These are phyloP conservation scores for Typha latifolia DNA, from an alignment of 176 grass and related monocot genomes.

Conservation along the genomic window DNA sequence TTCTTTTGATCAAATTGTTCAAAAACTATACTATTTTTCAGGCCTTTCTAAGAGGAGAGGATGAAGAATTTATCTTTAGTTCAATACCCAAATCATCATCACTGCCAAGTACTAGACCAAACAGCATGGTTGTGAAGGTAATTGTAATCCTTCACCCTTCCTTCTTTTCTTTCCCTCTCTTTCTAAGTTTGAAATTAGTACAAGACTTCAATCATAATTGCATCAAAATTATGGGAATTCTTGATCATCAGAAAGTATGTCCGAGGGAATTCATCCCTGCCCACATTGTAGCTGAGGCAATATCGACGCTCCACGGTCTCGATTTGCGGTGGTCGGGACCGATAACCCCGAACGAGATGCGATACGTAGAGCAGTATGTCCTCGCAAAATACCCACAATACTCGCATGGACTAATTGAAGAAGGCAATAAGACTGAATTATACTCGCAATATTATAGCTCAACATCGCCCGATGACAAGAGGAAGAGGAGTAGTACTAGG, in stretches of 20 bases:
- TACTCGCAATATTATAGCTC: slow-evolving; percentile 33
- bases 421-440: slow-evolving; percentile 48
- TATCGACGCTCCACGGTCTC: slow-evolving; percentile 51
- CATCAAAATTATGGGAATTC: neutral
- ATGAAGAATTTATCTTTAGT: slow-evolving; percentile 17
- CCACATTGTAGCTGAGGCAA: slow-evolving; percentile 62
- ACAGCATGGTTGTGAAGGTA: slow-evolving; percentile 76
- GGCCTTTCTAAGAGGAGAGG: slow-evolving; percentile 12
- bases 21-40: neutral
- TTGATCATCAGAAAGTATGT: slow-evolving; percentile 47
- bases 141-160: neutral
- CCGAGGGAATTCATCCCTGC: slow-evolving; percentile 55
- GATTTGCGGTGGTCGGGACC: slow-evolving; percentile 72
- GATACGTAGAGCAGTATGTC: slow-evolving; percentile 61
- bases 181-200: neutral
- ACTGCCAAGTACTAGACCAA: slow-evolving; percentile 27
- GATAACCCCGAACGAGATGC: slow-evolving; percentile 50
- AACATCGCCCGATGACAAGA: neutral
- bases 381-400: slow-evolving; percentile 68
- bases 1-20: neutral
- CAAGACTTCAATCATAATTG: neutral
- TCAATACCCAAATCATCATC: slow-evolving; percentile 19
- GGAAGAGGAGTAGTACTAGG: neutral
- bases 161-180: neutral
- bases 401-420: slow-evolving; percentile 57